Evolutionary conservation across 2,329 filamentous ascomycete genomes (phyloP), one percentile per base, ranked within the genome.

Genomic region (Scytalidium sp.): DNA sequence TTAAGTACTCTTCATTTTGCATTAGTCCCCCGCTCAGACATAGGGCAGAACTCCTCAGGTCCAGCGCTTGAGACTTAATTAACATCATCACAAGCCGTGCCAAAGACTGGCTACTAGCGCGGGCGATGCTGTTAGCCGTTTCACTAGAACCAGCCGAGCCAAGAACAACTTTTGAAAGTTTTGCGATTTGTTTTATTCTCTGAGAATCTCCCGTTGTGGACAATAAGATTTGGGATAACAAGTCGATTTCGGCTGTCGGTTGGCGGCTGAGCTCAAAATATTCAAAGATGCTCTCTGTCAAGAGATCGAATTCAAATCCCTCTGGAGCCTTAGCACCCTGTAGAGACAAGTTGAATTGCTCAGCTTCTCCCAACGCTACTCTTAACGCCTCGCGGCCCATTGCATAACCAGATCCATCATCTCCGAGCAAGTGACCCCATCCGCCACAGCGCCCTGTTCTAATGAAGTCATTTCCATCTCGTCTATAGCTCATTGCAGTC

Each of bases 351-450:
- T 29, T 29, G 25, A 8, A 29, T 13, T 29, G 8, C 7, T 29
- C 25, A 29, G 13, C 13, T 13, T 29, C 25, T 13, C 25, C 25
- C 25, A 29, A 29, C 7, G 25, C 25, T 8, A 29, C 25, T 13
- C 8, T 29, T 13, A 29, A 13, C 13, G 42, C 51, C 13, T 47
- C 43, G 15, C 51, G 43, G 1, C 72, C 72, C 13, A 74, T 69
- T 1, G 65, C 63, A 52, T 67, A 74, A 2, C 70, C 72, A 1
- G 65, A 66, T 0, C 72, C 72, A 32, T 75, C 70, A 45, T 75
- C 73, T 1, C 72, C 71, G 2, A 75, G 58, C 4, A 73, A 56
- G 49, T 68, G 61, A 3, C 72, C 71, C 72, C 73, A 75, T 11
- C 73, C 73, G 2, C 72, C 72, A 3, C 63, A 61, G 3, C 72